phyloP scores from a whole-genome alignment of 371 early-diverging fungal species.

The Mucor indicus region DNA sequence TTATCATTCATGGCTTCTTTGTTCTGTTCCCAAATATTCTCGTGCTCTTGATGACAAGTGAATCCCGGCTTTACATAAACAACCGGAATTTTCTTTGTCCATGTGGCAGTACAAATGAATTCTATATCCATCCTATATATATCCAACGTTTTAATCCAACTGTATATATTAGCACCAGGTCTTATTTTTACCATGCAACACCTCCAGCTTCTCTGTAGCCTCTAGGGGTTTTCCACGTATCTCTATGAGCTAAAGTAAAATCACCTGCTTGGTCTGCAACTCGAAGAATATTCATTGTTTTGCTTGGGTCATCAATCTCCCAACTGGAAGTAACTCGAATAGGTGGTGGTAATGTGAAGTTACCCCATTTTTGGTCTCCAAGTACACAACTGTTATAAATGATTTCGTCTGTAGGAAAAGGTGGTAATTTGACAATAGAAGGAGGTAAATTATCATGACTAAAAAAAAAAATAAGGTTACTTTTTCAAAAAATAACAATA shows the following conservation, averaged over 20 bases:
- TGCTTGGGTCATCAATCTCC: constrained; percentile 12
- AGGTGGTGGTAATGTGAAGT: constrained; percentile 22
- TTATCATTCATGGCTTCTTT: constrained; percentile 26
- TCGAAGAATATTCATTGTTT: constrained; percentile 24
- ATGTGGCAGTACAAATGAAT: constrained; percentile 38
- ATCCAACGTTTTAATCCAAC: too few species aligned
- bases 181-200: constrained; percentile 47
- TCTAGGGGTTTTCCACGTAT: constrained; percentile 38
- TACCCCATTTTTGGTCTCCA: constrained; percentile 35
- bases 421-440: constrained; percentile 31
- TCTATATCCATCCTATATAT: constrained; percentile 48
- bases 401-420: constrained; percentile 37
- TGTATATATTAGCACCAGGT: too few species aligned
- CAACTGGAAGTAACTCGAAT: background rate
- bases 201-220: constrained; percentile 46
- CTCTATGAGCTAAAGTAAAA: constrained; percentile 45
- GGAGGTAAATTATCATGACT: constrained; percentile 42
- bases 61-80: constrained; percentile 32
- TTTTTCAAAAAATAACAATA: background rate
- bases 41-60: constrained; percentile 43
- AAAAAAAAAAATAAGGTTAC: background rate
- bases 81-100: constrained; percentile 31
- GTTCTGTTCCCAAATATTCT: constrained; percentile 45
- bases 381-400: constrained; percentile 33
- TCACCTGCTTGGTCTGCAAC: constrained; percentile 44